Base-by-base conservation (phyloP, 1,284 basidiomycete species). In the Ganoderma multipileum region DNA sequence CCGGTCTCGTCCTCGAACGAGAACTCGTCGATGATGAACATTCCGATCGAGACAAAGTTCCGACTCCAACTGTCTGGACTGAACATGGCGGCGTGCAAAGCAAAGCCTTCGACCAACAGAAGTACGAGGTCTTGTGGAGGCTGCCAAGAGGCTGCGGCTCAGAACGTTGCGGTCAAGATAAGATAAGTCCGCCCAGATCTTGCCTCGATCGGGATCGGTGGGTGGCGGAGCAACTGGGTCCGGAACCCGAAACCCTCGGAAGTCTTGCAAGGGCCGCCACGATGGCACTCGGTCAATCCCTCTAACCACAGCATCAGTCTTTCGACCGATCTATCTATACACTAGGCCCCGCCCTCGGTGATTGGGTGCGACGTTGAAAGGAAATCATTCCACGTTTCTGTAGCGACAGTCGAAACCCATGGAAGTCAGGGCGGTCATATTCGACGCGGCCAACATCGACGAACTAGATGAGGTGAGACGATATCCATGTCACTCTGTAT, bases 1-100 rank as follows among this genome's bases (percentile, higher is more conserved):
- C 90, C 91, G 28, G 85, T 75, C 39, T 84, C 83, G 73, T 91
- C 89, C 42, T 81, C 76, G 75, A 88, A 92, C 26, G 86, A 83
- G 75, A 95, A 92, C 71, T 93, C 87, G 79, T 97, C 95, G 71
- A 97, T 89, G 73, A 97, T 96, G 81, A 96, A 95, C 90, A 95
- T 91, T n/a, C 95, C 95, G 28, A 94, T 80, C 52, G 90, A 89
- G 20, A 87, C 87, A 68, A 94, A 89, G 30, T 78, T 67, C n/a
- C 52, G 44, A 14, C 16, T 44, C 26, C 33, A 16, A n/a, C 66
- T 30, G 14, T 26, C 58, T 11, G 36, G 14, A 18, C 14, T 12
- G 18, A n/a, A 9, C 58, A 60, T 60, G 14, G 20, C 11, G 52
- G 16, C 8, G 52, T 30, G 28, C 30, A 33, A 14, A 30, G 28